These are phyloP conservation scores for Volvox reticuliferus DNA, from an alignment of 139 green algal genomes.

Conservation along the genomic window DNA sequence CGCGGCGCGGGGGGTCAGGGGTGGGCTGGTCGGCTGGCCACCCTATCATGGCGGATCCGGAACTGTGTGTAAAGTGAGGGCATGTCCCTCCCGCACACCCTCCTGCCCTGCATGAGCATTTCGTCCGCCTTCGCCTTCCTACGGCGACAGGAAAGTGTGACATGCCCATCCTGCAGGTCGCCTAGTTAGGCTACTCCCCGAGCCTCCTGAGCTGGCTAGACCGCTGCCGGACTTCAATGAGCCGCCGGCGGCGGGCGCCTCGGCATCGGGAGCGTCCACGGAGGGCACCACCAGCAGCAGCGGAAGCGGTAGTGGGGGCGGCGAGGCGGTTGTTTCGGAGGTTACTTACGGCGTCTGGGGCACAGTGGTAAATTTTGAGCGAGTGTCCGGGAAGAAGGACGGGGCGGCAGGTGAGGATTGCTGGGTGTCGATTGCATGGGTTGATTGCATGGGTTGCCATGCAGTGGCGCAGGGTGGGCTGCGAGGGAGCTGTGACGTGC, in stretches of 20 bases:
- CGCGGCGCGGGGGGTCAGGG: not conserved
- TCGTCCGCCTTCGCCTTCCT: no score
- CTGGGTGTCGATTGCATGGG: not conserved
- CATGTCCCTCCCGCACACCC: no score
- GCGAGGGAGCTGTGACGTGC: no score
- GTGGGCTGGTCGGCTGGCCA: not conserved
- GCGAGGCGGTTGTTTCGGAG: conserved; percentile 31
- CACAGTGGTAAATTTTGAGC: conserved; percentile 88
- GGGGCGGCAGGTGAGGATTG: not conserved
- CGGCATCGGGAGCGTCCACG: not conserved
- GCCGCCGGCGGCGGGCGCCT: not conserved
- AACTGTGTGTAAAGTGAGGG: no score
- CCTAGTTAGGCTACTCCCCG: conserved; percentile 73
- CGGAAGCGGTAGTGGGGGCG: conserved; percentile 10
- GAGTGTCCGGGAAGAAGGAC: conserved; percentile 59
- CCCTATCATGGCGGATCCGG: no score
- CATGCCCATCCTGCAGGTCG: conserved; percentile 59
- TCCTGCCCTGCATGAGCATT: no score
- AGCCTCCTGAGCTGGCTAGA: not conserved
- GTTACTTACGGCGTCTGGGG: conserved; percentile 76
- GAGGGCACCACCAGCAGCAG: not conserved
- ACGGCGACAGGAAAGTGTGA: not conserved
- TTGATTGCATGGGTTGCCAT: not conserved
- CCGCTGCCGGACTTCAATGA: conserved; percentile 29
- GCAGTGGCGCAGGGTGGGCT: not conserved